phyloP scores from a whole-genome alignment of 2,329 filamentous ascomycete species.

The Coniochaeta ligniaria region DNA sequence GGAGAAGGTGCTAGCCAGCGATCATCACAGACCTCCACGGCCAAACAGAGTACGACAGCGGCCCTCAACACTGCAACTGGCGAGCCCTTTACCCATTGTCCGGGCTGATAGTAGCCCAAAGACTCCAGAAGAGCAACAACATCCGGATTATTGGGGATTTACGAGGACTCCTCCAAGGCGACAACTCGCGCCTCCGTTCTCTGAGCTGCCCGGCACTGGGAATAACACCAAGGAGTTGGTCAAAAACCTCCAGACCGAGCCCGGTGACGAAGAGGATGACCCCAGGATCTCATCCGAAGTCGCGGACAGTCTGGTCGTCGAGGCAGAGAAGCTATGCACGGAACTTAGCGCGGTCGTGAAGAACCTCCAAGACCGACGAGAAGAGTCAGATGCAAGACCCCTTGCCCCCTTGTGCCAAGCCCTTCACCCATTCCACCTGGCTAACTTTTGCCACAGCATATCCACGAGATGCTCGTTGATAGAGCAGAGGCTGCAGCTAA shows the following conservation, averaged over 20 bases:
- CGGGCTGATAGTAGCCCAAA: neutral
- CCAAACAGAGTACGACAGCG: slow-evolving; percentile 10
- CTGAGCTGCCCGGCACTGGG: neutral
- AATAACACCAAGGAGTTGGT: neutral
- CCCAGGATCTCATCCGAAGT: slow-evolving; percentile 12
- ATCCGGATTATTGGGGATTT: neutral
- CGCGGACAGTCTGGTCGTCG: slow-evolving; percentile 16
- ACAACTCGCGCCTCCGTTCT: neutral
- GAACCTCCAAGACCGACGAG: slow-evolving; percentile 46
- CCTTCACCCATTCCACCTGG: neutral
- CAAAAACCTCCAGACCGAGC: neutral
- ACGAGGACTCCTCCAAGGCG: neutral
- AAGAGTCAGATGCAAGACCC: slow-evolving; percentile 49
- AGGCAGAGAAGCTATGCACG: slow-evolving; percentile 36
- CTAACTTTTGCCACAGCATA: slow-evolving; percentile 37
- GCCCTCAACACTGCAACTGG: neutral
- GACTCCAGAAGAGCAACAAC: neutral
- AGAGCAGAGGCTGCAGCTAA: slow-evolving; percentile 50
- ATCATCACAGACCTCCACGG: neutral
- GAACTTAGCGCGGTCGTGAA: slow-evolving; percentile 42
- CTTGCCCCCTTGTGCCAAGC: neutral
- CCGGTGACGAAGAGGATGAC: neutral
- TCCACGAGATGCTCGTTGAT: slow-evolving; percentile 52
- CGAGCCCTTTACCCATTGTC: neutral
- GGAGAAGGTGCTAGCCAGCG: slow-evolving; percentile 22